Percentiles rank a stretch among this genome's conserved stretches.
phyloP scores from a whole-genome alignment of 805 yeast genomes.

The Candida koratica region DNA sequence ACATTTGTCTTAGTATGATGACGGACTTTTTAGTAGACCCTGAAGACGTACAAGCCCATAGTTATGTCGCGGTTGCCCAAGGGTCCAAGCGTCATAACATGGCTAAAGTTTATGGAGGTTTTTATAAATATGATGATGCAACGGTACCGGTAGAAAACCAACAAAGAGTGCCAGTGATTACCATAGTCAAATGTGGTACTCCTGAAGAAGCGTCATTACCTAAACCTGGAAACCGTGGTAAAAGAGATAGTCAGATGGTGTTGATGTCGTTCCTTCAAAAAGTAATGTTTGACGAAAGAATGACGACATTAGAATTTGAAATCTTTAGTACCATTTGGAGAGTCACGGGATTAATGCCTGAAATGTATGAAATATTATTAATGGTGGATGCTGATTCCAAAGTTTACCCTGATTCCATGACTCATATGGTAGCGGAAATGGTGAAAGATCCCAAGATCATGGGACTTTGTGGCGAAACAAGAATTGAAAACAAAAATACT shows the following conservation, averaged over 20 bases:
- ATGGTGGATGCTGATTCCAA: slow-evolving; percentile 96
- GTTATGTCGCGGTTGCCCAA: slow-evolving; percentile 93
- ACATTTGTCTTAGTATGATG: slow-evolving; percentile 84
- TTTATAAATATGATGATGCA: slow-evolving; percentile 75
- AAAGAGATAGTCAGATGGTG: slow-evolving; percentile 89
- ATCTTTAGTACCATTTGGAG: slow-evolving; percentile 71
- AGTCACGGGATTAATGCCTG: slow-evolving; percentile 81
- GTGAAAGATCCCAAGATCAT: slow-evolving; percentile 79
- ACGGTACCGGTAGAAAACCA: slow-evolving; percentile 79
- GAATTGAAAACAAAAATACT: slow-evolving; percentile 74
- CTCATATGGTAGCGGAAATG: slow-evolving; percentile 89
- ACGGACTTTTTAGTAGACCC: slow-evolving; percentile 58
- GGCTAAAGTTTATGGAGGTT: slow-evolving; percentile 96
- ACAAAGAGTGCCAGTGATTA: slow-evolving; percentile 75
- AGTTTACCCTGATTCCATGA: slow-evolving; percentile 79
- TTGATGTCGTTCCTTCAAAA: slow-evolving; percentile 87
- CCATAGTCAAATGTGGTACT: slow-evolving; percentile 85
- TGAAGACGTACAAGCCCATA: slow-evolving; percentile 74
- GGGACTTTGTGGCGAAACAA: slow-evolving; percentile 96
- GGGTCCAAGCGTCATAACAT: slow-evolving; percentile 94
- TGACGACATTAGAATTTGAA: slow-evolving; percentile 86
- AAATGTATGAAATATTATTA: slow-evolving; percentile 71
- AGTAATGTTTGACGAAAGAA: slow-evolving; percentile 86
- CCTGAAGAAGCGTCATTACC: slow-evolving; percentile 65
- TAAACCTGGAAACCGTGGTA: slow-evolving; percentile 91